Evolutionary conservation across 106 monocot species (phyloP).

Genomic region (Apostasia shenzhenica): DNA sequence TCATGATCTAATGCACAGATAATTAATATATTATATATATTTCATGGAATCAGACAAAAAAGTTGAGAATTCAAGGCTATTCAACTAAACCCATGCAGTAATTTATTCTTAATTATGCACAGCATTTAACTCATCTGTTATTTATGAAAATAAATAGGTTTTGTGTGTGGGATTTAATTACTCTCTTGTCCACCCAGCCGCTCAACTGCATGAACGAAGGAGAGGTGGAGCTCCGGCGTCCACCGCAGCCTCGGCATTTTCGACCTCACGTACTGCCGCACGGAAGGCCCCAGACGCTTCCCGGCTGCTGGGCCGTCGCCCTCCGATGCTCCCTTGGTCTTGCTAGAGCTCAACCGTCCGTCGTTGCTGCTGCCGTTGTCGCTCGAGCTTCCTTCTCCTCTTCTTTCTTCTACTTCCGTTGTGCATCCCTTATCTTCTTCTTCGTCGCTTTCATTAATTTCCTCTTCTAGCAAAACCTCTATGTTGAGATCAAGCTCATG

Average conservation of each 20-base stretch:
- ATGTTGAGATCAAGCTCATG: background rate
- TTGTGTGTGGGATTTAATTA: conserved; percentile 7
- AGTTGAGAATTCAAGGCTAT: background rate
- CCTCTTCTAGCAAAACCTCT: conserved; percentile 9
- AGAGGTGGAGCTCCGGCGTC: conserved; percentile 57
- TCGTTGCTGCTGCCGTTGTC: conserved; percentile 8
- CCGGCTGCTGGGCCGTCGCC: background rate
- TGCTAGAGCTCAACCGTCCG: conserved; percentile 29
- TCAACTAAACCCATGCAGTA: no score
- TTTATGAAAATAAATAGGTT: no score
- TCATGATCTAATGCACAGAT: no score
- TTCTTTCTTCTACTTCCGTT: conserved; percentile 20
- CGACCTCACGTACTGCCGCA: conserved; percentile 62
- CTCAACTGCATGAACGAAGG: conserved; percentile 58
- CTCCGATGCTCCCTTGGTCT: conserved; percentile 7
- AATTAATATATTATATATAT: no score
- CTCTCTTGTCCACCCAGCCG: conserved; percentile 67
- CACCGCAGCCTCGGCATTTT: conserved; percentile 57
- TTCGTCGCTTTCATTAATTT: conserved; percentile 12
- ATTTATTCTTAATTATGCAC: no score
- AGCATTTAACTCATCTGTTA: background rate
- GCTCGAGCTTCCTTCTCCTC: background rate
- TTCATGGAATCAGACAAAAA: background rate
- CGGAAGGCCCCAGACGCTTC: conserved; percentile 9
- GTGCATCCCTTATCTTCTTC: conserved; percentile 32